Percentiles rank a stretch among this genome's conserved stretches.
Evolutionary conservation across 2,329 filamentous ascomycete species (phyloP).

Genomic region (Coniella vitis): DNA sequence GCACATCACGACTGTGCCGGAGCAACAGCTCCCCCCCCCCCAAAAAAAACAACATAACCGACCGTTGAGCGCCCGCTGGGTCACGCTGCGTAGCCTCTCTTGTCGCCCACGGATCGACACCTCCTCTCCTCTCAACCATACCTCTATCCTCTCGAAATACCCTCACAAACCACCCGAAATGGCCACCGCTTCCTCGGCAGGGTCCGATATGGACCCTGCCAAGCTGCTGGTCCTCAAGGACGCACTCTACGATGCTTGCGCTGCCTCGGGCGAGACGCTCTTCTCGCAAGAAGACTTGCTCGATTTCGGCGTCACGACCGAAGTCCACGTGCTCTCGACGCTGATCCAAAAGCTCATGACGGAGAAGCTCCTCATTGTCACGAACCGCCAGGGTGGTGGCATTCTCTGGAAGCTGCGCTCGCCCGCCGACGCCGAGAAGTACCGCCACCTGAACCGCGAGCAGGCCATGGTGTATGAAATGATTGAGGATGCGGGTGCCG

Average conservation of each 20-base stretch:
- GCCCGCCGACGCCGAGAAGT: conserved; percentile 57
- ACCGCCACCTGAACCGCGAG: conserved; percentile 53
- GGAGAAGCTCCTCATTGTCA: conserved; percentile 52
- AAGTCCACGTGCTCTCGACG: conserved; percentile 46
- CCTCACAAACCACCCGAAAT: not conserved
- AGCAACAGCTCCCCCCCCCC: conserved; percentile 1
- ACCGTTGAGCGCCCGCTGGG: not conserved
- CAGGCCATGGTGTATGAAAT: conserved; percentile 77
- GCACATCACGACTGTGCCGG: not conserved
- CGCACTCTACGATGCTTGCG: conserved; percentile 48
- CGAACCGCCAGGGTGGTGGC: conserved; percentile 34
- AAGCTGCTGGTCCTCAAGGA: conserved; percentile 49
- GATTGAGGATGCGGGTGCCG: conserved; percentile 77
- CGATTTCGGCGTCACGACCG: conserved; percentile 37
- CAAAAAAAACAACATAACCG: not conserved
- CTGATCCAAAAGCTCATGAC: conserved; percentile 52
- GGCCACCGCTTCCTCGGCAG: conserved; percentile 9
- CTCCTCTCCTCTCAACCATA: not conserved
- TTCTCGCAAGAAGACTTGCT: conserved; percentile 16
- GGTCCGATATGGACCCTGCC: conserved; percentile 21
- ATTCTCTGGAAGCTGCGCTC: conserved; percentile 53
- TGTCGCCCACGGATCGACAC: not conserved
- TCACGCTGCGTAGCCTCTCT: not conserved
- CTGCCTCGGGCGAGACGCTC: conserved; percentile 11
- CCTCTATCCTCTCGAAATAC: not conserved